Conservation (phyloP, 192 early-diverging fungal genomes). For the Coemansia sp. region DNA sequence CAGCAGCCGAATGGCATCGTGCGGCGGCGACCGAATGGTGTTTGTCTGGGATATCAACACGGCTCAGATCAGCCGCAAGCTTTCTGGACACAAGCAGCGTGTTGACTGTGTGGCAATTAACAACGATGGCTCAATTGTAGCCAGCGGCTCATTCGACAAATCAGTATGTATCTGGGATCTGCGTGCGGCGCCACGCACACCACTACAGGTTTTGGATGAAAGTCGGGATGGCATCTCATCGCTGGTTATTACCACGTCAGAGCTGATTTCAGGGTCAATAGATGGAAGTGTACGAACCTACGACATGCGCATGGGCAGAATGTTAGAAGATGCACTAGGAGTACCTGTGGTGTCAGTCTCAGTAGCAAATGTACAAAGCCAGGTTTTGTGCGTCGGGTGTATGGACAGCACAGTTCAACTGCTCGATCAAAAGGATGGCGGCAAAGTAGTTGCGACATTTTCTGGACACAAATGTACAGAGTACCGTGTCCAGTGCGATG, state of each 20-base stretch:
- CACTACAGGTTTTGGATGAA: conserved; percentile 82
- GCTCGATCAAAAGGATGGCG: conserved; percentile 72
- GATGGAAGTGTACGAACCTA: conserved; percentile 83
- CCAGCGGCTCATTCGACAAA: conserved; percentile 72
- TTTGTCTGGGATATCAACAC: conserved; percentile 85
- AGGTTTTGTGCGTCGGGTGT: conserved; percentile 72
- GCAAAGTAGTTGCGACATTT: conserved; percentile 70
- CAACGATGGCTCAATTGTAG: conserved; percentile 69
- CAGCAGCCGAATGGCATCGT: conserved; percentile 71
- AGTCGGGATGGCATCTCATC: conserved; percentile 85
- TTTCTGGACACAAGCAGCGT: conserved; percentile 76
- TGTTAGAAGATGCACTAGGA: conserved; percentile 71
- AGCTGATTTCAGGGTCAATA: conserved; percentile 80
- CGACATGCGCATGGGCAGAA: conserved; percentile 78
- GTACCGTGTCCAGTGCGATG: conserved; percentile 73
- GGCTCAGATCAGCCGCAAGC: conserved; percentile 69
- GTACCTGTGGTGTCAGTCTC: conserved; percentile 75
- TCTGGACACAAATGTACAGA: conserved; percentile 76
- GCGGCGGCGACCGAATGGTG: conserved; percentile 77
- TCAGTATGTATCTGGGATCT: conserved; percentile 56
- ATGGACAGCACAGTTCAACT: conserved; percentile 80
- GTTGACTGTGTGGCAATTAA: conserved; percentile 86
- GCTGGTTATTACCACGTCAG: conserved; percentile 64
- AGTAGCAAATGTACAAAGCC: conserved; percentile 61
- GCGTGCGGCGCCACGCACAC: conserved; percentile 44